Conservation (phyloP, 2,329 filamentous ascomycete species). For the Trichoderma arundinaceum region DNA sequence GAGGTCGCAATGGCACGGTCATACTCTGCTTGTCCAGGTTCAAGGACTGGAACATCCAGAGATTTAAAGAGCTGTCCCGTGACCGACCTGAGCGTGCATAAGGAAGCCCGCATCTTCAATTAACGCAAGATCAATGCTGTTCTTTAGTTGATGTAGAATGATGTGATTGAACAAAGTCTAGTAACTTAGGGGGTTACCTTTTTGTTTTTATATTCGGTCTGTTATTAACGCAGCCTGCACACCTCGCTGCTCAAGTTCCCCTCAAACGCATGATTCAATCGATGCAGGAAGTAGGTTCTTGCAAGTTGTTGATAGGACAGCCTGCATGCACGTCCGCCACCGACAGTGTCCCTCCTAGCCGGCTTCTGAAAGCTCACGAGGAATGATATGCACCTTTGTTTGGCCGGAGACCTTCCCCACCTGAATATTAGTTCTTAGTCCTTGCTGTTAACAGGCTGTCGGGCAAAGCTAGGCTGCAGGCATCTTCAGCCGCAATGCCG, state of each 20-base stretch:
- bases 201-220: too few species aligned
- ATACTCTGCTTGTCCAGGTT: constrained; percentile 1
- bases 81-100: neutral
- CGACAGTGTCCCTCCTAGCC: neutral
- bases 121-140: neutral
- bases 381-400: neutral
- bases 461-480: too few species aligned
- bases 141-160: too few species aligned
- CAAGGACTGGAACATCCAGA: neutral
- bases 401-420: neutral
- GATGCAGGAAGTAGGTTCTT: too few species aligned
- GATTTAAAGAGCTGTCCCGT: constrained; percentile 2
- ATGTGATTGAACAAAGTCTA: neutral
- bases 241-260: too few species aligned
- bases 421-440: too few species aligned
- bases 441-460: too few species aligned
- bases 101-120: neutral
- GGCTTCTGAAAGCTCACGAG: neutral
- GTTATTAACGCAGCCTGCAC: too few species aligned
- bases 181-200: neutral
- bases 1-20: constrained; percentile 10
- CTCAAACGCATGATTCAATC: too few species aligned
- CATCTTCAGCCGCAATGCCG: too few species aligned
- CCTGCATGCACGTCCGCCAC: neutral
- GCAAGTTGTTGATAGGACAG: too few species aligned